phyloP scores from a whole-genome alignment of 805 yeast genomes.

The Blastobotrys americana region DNA sequence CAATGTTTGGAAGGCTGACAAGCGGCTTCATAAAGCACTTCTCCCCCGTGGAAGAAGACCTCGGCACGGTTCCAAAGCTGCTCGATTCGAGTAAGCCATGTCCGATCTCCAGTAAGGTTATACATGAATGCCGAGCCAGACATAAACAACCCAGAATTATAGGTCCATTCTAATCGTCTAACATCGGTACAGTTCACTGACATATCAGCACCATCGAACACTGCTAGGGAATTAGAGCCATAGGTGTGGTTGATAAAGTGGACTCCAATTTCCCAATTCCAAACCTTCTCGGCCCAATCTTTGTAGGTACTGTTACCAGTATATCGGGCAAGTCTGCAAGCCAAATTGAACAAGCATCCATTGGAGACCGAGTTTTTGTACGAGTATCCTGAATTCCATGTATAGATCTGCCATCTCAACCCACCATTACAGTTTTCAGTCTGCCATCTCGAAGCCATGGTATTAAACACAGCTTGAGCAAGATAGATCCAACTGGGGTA shows the following conservation, averaged over 20 bases:
- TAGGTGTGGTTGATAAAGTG: constrained; percentile 34
- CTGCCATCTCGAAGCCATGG: constrained; percentile 81
- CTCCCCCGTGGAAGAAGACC: constrained; percentile 38
- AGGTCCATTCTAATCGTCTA: constrained; percentile 60
- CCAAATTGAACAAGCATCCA: constrained; percentile 72
- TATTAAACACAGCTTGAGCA: constrained; percentile 80
- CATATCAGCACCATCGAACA: constrained; percentile 68
- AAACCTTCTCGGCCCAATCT: constrained; percentile 66
- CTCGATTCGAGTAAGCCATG: constrained; percentile 52
- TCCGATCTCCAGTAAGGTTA: constrained; percentile 50
- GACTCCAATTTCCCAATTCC: constrained; percentile 60
- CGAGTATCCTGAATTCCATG: constrained; percentile 82
- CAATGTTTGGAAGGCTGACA: constrained; percentile 54
- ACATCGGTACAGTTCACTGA: constrained; percentile 41
- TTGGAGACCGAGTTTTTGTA: constrained; percentile 86
- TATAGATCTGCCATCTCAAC: constrained; percentile 84
- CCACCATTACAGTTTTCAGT: constrained; percentile 60
- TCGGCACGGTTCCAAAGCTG: constrained; percentile 42
- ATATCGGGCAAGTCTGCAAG: constrained; percentile 77
- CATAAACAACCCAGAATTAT: constrained; percentile 63
- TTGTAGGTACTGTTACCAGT: constrained; percentile 63
- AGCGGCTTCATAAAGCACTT: constrained; percentile 61
- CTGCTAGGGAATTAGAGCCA: constrained; percentile 27
- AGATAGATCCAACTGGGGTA: constrained; percentile 67
- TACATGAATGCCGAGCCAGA: constrained; percentile 64